Evolutionary conservation across 2,329 filamentous ascomycete species (phyloP), one percentile per base, ranked within the genome.

Genomic region (Leptographium flavum): DNA sequence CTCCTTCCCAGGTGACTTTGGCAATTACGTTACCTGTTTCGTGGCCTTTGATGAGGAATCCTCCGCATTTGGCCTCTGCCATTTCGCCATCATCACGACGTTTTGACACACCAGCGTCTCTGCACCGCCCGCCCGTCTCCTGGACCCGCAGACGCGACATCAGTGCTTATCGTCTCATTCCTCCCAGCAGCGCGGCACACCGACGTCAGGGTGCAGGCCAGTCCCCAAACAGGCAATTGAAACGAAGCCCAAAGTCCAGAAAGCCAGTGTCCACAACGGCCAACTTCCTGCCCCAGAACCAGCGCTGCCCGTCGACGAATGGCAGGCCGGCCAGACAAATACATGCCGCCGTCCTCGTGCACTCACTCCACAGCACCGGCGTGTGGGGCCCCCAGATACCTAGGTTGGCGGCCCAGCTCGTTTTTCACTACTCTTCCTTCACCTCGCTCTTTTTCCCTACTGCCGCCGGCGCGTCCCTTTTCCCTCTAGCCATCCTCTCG

Each of bases 401-500:
- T 8, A 28, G 19, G 37, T 28, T 37, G 22, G 35, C 21, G 35
- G 35, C 27, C 27, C 27, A 28, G 35, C 35, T 36, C 33, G 17
- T 13, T 37, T 23, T 23, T 14, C 23, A 15, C 35, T 37, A 8
- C 27, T 28, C 13, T 11, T 39, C 27, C 27, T 39, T 15, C 15
- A 25, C 27, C 30, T 42, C 30, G 40, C 21, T 30, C 19, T 10
- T 23, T 36, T 36, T 36, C 41, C 41, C 28, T 36, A 43, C 41
- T 36, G 32, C 41, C 41, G 32, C 22, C 31, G 19, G 31, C 32
- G n/a, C 41, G n/a, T 36, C 23, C 19, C 19, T 41, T 21, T 32
- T 36, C n/a, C 41, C 33, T n/a, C 32, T 17, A 17, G 25, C 36
- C 32, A 43, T 43, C 41, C 41, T 43, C 41, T 43, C 41, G 41